Evolutionary conservation across 805 yeast genomes (phyloP), one percentile per base, ranked within the genome.

Genomic region (Lipomyces lipofer): DNA sequence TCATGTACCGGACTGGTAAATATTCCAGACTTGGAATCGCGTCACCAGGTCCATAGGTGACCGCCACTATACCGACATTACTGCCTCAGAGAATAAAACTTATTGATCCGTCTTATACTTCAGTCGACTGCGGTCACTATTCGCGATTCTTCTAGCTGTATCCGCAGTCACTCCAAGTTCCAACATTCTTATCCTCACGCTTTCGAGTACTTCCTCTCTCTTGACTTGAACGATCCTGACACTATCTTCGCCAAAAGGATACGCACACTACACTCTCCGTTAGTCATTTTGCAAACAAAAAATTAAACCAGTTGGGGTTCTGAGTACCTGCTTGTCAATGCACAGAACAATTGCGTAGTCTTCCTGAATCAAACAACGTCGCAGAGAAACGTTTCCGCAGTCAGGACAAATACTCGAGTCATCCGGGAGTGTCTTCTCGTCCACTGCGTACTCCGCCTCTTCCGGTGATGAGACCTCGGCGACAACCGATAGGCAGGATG

Each of bases 301-400:
- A 13, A 10, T 25, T 4, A 24, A 10, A 2, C n/a, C 12, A 13
- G 10, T 3, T 12, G 4, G 27, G 27, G 8, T 19, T 36, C 10
- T 15, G 39, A 21, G 17, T 27, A 49, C 52, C 19, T 45, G 12
- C 7, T 38, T 44, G 24, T 54, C 54, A 13, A 42, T 25, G 30
- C 58, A 54, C 43, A 54, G 49, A 17, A 44, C 4, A 10, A 54
- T 12, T 12, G 58, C 52, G 6, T 12, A 15, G 22, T 44, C 42
- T n/a, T 44, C 47, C 2, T 49, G 47, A 6, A 54, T 39, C 51
- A 54, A 12, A 22, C 58, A 49, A n/a, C 39, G 36, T 22, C 46
- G 53, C 28, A 54, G 32, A 12, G 54, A 30, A 7, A 17, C 21
- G 40, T 45, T 27, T 19, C 46, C 46, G 22, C 58, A 54, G 13